These are phyloP conservation scores for Myxozyma neotropica DNA, from an alignment of 805 yeast species.

Conservation along the genomic window DNA sequence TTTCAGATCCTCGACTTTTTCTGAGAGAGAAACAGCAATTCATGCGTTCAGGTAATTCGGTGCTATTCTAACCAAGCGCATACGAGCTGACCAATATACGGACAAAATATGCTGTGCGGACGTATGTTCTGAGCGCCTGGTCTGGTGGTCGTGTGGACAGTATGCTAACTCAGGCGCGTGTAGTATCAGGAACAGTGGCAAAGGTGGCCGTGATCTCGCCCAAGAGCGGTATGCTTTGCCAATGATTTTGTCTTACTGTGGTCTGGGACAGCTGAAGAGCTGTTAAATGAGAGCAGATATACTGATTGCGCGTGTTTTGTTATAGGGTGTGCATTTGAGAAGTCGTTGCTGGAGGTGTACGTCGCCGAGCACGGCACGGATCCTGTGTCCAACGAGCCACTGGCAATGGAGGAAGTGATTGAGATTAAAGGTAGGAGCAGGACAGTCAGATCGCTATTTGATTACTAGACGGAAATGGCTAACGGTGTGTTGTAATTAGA, in stretches of 20 bases:
- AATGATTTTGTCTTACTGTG: not conserved
- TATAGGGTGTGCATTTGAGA: slow-evolving; percentile 72
- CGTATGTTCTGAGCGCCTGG: not conserved
- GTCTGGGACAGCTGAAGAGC: not conserved
- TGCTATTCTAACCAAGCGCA: too few species aligned
- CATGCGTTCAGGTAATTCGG: too few species aligned
- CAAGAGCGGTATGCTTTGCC: slow-evolving; percentile 27
- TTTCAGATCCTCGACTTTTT: too few species aligned
- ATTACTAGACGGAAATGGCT: not conserved
- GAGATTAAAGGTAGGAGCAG: slow-evolving; percentile 42
- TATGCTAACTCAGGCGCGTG: not conserved
- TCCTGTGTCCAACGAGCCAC: slow-evolving; percentile 70
- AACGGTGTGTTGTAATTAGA: not conserved
- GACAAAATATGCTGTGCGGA: slow-evolving; percentile 15
- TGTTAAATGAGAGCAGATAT: too few species aligned
- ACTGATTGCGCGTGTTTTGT: not conserved
- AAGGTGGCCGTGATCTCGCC: slow-evolving; percentile 28
- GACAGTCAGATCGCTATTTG: too few species aligned
- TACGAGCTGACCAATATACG: too few species aligned
- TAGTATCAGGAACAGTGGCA: slow-evolving; percentile 28
- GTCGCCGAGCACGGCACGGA: slow-evolving; percentile 68
- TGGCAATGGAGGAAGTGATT: slow-evolving; percentile 61
- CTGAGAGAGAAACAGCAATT: not conserved
- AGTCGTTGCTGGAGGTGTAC: slow-evolving; percentile 59
- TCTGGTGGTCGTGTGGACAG: not conserved